Evolutionary conservation across 192 early-diverging fungal species (phyloP), one percentile per base, ranked within the genome.

Genomic region (Linnemannia schmuckeri): DNA sequence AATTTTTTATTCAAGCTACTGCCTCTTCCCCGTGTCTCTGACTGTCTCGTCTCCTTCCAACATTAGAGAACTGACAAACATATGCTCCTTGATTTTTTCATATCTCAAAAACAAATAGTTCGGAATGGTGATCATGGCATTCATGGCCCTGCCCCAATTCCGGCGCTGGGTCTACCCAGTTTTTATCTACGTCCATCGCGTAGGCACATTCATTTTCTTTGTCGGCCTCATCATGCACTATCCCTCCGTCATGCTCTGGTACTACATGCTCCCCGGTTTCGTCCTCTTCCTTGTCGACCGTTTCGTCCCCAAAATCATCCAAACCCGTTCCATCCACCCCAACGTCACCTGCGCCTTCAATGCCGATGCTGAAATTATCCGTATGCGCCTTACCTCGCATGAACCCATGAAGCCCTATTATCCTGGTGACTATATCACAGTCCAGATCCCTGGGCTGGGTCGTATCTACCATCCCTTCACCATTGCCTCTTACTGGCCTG

Each of bases 371-470:
- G 79, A 87, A 24, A 87, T 87, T 27, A 87, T 87, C 46, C 80
- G 80, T 24, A 54, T 87, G 22, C 77, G 66, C 70, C 78, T 87
- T 15, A 77, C 79, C 4, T 87, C 85, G 7, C 63, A 77, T 15
- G 85, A 87, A 15, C 85, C 85, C 46, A 87, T 87, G 79, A 87
- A 87, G 74, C 85, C 85, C 24, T 87, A 87, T 18, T 87, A 78
- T 27, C 85, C 85, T 49, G 85, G 79, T 27, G 85, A 87, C 49
- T 87, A 87, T 47, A 75, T 87, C 54, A 87, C 75, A 0, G 76
- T 87, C 42, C 79, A 81, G 35, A 49, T 87, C 73, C 85, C 85
- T 17, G 85, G 85, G 6, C 35, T 81, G 24, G 85, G 85, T 44
- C 22, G 75, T 8, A 75, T 87, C 41, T 71, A 75, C 44, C 85